Base-by-base conservation (phyloP, 2,329 filamentous ascomycete genomes). In the Botryotinia narcissicola region DNA sequence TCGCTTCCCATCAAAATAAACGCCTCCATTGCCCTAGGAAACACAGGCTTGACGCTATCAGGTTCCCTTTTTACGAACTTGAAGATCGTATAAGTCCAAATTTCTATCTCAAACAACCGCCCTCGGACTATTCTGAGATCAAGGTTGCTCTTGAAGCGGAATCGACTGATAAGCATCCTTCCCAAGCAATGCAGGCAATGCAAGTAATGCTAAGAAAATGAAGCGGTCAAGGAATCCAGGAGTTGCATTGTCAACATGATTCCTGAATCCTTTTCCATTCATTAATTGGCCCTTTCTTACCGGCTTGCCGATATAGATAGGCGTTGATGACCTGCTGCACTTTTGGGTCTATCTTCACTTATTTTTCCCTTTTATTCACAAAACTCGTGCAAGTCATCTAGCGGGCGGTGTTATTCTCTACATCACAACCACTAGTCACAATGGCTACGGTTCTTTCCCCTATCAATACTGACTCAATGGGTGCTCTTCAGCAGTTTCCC, bases 191-290 rank as follows among this genome's bases (percentile, higher is more conserved):
- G 71, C 46, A n/a, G 63, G 62, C 37, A 51, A 72, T 72, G 70
- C 70, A 71, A 32, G 48, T 69, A 44, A 70, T 61, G n/a, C 22
- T 37, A 18, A 46, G 44, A 29, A 29, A 25, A 54, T 35, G 57
- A 70, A 62, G 71, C 71, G 71, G 71, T 73, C 66, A 73, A 73
- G 71, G 71, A 72, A 68, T 68, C 51, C 9, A 60, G 40, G 48
- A 72, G 71, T 60, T 35, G 48, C 40, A 60, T 32, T 44, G 62
- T 71, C 46, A 66, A 44, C 25, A 60, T 48, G 70, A 60, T 48
- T 44, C 25, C 46, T 68, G 29, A 61, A 37, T 70, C 48, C n/a
- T 60, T 10, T 42, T 61, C 20, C 32, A 54, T 48, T 20, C 35
- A 61, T 37, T 18, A 18, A 69, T 37, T 46, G 25, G 32, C 40